Conservation (phyloP, 805 yeast species). For the Starmerella floris region DNA sequence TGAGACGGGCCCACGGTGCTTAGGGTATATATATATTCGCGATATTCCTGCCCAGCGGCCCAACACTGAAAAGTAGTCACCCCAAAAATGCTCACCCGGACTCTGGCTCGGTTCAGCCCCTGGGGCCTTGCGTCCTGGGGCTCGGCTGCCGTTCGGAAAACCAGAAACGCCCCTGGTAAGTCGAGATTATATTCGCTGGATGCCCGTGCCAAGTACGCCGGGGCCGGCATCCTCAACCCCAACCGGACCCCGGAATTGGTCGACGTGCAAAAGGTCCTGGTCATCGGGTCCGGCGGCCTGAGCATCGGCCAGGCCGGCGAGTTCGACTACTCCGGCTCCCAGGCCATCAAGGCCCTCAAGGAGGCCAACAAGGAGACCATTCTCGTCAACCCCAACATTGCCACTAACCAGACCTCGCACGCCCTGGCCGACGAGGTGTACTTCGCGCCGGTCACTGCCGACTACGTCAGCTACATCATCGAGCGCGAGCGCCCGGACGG, state of each 20-base stretch:
- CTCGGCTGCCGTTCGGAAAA: conserved; percentile 16
- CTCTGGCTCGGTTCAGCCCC: conserved; percentile 12
- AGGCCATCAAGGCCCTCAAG: conserved; percentile 87
- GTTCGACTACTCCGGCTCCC: conserved; percentile 89
- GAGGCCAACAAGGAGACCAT: conserved; percentile 80
- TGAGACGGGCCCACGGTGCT: too few relatives aligned
- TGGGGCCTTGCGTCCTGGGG: conserved; percentile 10
- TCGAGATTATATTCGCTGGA: conserved; percentile 14
- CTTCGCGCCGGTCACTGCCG: conserved; percentile 92
- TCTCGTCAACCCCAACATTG: conserved; percentile 88
- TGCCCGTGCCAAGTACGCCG: conserved; percentile 24
- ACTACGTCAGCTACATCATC: conserved; percentile 85
- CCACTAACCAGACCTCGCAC: conserved; percentile 93
- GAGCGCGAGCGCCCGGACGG: conserved; percentile 97
- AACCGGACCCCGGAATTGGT: conserved; percentile 35
- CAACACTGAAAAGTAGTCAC: background rate
- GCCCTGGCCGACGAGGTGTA: conserved; percentile 90
- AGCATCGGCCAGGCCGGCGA: conserved; percentile 98
- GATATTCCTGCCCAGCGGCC: background rate
- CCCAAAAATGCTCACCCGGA: conserved; percentile 11
- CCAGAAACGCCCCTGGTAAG: conserved; percentile 16
- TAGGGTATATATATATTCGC: background rate
- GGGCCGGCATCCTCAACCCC: conserved; percentile 30
- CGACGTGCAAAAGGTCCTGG: conserved; percentile 74
- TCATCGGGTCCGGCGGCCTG: conserved; percentile 94